A percentile compares a stretch with the other conserved stretches of the same genome.
Conservation (phyloP, 305 asterid genomes). For the Solanum hybrid region DNA sequence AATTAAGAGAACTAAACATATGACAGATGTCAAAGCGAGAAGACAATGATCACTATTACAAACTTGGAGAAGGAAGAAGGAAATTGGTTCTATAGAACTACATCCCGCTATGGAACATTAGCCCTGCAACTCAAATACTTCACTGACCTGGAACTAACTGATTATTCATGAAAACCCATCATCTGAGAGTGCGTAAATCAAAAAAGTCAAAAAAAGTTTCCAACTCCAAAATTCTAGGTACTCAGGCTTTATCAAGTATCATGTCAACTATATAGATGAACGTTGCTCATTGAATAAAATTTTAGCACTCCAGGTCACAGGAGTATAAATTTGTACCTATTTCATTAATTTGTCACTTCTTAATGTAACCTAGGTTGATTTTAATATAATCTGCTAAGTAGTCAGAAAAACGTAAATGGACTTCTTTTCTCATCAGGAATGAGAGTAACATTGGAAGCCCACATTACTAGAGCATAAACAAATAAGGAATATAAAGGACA, state of each 20-base stretch:
- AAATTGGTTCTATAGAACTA: background rate
- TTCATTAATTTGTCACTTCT: background rate
- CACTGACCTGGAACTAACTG: constrained; percentile 3
- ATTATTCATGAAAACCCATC: background rate
- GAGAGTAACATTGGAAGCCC: background rate
- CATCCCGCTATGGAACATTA: background rate
- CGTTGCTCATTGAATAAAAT: background rate
- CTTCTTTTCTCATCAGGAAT: background rate
- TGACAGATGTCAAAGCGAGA: background rate
- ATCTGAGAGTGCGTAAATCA: background rate
- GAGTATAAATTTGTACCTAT: background rate
- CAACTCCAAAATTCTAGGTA: background rate
- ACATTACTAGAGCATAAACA: background rate
- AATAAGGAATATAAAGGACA: constrained; percentile 5
- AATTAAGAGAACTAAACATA: background rate
- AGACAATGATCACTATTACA: background rate
- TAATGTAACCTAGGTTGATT: background rate
- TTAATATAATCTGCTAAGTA: background rate
- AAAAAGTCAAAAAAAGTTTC: background rate
- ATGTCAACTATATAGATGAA: background rate
- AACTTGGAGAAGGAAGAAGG: background rate
- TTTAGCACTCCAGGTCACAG: background rate
- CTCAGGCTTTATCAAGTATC: background rate
- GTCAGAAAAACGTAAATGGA: background rate
- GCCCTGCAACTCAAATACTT: background rate